Percentiles rank a stretch among this genome's conserved stretches.
Evolutionary conservation across 345 rosid species (phyloP).

Genomic region (Triadica sebifera): DNA sequence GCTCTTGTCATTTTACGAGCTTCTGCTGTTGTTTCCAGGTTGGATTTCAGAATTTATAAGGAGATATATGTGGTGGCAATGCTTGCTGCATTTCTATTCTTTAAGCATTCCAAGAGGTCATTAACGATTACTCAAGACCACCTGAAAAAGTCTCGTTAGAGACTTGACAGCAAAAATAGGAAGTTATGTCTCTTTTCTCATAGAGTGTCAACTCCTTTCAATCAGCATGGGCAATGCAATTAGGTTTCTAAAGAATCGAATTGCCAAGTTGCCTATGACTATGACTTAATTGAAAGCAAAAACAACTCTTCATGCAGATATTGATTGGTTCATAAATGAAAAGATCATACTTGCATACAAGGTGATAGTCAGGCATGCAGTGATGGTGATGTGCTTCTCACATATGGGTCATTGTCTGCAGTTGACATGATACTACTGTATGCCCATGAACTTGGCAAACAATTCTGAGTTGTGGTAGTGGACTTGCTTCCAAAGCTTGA

Average conservation of each 20-base stretch:
- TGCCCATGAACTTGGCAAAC: slow-evolving; percentile 81
- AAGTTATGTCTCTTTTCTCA: slow-evolving; percentile 82
- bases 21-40: slow-evolving; percentile 48
- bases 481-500: slow-evolving; percentile 96
- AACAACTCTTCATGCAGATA: slow-evolving; percentile 60
- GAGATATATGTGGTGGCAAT: slow-evolving; percentile 86
- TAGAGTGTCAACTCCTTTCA: slow-evolving; percentile 87
- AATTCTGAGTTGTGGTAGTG: slow-evolving; percentile 81
- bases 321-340: slow-evolving; percentile 77
- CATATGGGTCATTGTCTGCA: slow-evolving; percentile 79
- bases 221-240: slow-evolving; percentile 96
- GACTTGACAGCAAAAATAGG: slow-evolving; percentile 82
- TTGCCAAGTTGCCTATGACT: slow-evolving; percentile 69
- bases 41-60: slow-evolving; percentile 82
- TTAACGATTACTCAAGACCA: slow-evolving; percentile 77
- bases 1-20: not conserved
- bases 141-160: slow-evolving; percentile 65
- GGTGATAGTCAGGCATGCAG: slow-evolving; percentile 82
- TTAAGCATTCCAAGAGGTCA: slow-evolving; percentile 81
- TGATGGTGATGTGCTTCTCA: slow-evolving; percentile 96
- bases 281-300: slow-evolving; percentile 76
- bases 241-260: slow-evolving; percentile 66
- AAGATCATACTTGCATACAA: slow-evolving; percentile 74
- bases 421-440: slow-evolving; percentile 85
- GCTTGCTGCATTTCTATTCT: slow-evolving; percentile 99